These are phyloP conservation scores for Xanthoparmelia taractica DNA, from an alignment of 495 filamentous ascomycete genomes.

Conservation along the genomic window DNA sequence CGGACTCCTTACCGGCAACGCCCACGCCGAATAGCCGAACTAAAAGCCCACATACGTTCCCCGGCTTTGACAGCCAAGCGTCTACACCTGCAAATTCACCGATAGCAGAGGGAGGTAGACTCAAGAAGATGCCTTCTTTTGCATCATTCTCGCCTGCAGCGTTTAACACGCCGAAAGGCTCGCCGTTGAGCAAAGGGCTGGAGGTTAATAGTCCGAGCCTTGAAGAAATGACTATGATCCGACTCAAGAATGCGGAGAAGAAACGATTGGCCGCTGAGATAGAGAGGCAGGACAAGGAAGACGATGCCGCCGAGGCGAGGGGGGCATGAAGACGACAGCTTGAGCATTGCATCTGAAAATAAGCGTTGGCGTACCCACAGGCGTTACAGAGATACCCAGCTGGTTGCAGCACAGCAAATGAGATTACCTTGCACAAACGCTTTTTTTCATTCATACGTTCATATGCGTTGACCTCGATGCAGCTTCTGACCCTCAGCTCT, in stretches of 20 bases:
- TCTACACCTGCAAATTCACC: constrained; percentile 14
- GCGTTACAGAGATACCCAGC: constrained; percentile 20
- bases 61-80: background rate
- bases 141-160: constrained; percentile 41
- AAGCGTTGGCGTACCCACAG: constrained; percentile 18
- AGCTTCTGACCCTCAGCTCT: constrained; percentile 30
- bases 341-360: background rate
- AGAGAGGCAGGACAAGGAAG: constrained; percentile 42
- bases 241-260: constrained; percentile 55
- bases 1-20: constrained; percentile 23
- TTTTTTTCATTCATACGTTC: background rate
- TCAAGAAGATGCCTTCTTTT: constrained; percentile 42
- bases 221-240: constrained; percentile 54
- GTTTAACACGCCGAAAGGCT: constrained; percentile 28
- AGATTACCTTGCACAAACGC: background rate
- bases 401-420: background rate
- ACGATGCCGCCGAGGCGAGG: constrained; percentile 39
- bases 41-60: constrained; percentile 6
- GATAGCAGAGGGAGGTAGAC: constrained; percentile 9
- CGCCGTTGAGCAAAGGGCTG: constrained; percentile 30
- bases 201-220: constrained; percentile 41
- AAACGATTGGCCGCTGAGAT: constrained; percentile 49
- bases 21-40: constrained; percentile 13
- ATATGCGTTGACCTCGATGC: constrained; percentile 2
- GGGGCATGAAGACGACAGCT: constrained; percentile 16